Evolutionary conservation across 169 alveolate species (phyloP), one percentile per base, ranked within the genome.

Genomic region (Cryptosporidium andersoni): DNA sequence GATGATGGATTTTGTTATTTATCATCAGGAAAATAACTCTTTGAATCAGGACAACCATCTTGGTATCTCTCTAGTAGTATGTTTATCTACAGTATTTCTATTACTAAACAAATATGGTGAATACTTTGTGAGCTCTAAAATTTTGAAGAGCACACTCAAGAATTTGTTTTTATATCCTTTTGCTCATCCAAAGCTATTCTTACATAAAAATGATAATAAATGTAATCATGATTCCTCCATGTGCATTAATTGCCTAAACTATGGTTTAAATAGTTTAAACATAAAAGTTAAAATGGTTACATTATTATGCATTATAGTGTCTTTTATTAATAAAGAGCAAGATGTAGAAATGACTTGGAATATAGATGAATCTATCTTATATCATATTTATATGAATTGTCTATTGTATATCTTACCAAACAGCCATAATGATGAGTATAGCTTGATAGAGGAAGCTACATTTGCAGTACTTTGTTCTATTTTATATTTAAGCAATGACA

Each of bases 211-310:
- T 12, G 9, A 11, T 47, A 16, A 51, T n/a, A 51, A 37, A 52
- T 51, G 81, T 34, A 47, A 39, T 14, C 6, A 12, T 0, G 16
- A 11, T 37, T 66, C 36, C 40, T 11, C 43, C 11, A 2, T 52
- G 39, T 66, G 81, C 6, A 51, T 52, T n/a, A 14, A 52, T 43
- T 66, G 81, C 42, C 34, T 66, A n/a, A 66, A 40, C 40, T 66
- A 51, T n/a, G 81, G 81, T 3, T 42, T 66, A n/a, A 51, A 52
- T 66, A 36, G 42, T 14, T 8, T 2, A 1, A 11, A 39, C 2
- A 60, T n/a, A 4, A 40, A 52, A 16, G 11, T 66, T 34, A 66
- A 66, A 36, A 11, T 53, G 14, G 6, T 40, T 37, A 66, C 81
- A 37, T 52, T 53, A 11, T 14, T 66, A 25, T 66, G 56, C 3